Percentiles rank a stretch among this genome's conserved stretches.
phyloP scores from a whole-genome alignment of 441 rosid species.

The Metrosideros polymorpha region DNA sequence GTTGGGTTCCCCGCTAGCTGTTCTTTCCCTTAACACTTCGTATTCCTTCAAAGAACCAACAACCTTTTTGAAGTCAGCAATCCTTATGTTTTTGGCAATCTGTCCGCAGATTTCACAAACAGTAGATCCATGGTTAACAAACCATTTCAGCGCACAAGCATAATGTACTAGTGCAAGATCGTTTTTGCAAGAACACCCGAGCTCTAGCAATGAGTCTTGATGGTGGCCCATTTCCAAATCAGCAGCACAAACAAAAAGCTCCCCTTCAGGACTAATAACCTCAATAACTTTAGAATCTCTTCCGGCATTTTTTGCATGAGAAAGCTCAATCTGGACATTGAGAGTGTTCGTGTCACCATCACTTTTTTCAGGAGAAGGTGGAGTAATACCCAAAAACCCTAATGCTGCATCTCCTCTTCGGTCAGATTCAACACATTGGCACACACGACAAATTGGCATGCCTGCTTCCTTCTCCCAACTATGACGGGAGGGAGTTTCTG shows the following conservation, averaged over 20 bases:
- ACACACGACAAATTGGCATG: slow-evolving; percentile 75
- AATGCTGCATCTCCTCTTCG: slow-evolving; percentile 77
- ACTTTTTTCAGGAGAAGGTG: slow-evolving; percentile 39
- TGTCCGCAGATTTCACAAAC: slow-evolving; percentile 81
- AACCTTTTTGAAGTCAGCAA: slow-evolving; percentile 50
- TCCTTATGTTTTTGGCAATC: slow-evolving; percentile 47
- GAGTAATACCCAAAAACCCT: slow-evolving; percentile 60
- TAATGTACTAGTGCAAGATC: slow-evolving; percentile 89
- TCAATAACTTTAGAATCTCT: slow-evolving; percentile 48
- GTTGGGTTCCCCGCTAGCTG: slow-evolving; percentile 74
- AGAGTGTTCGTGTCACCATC: slow-evolving; percentile 16
- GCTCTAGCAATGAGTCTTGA: slow-evolving; percentile 50
- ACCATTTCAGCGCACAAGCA: slow-evolving; percentile 95
- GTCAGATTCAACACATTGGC: slow-evolving; percentile 91
- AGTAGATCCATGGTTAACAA: slow-evolving; percentile 85
- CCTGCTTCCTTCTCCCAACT: slow-evolving; percentile 74
- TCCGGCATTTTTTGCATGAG: slow-evolving; percentile 16
- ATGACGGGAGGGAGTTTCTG: slow-evolving; percentile 26
- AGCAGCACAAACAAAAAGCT: slow-evolving; percentile 55
- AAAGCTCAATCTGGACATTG: slow-evolving; percentile 15
- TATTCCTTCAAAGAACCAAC: slow-evolving; percentile 64
- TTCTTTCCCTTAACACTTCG: slow-evolving; percentile 68
- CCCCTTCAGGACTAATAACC: slow-evolving; percentile 80
- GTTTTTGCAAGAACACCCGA: slow-evolving; percentile 84
- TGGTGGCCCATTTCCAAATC: slow-evolving; percentile 73